phyloP scores from a whole-genome alignment of 2,329 filamentous ascomycete species.

The Alternaria sp. region DNA sequence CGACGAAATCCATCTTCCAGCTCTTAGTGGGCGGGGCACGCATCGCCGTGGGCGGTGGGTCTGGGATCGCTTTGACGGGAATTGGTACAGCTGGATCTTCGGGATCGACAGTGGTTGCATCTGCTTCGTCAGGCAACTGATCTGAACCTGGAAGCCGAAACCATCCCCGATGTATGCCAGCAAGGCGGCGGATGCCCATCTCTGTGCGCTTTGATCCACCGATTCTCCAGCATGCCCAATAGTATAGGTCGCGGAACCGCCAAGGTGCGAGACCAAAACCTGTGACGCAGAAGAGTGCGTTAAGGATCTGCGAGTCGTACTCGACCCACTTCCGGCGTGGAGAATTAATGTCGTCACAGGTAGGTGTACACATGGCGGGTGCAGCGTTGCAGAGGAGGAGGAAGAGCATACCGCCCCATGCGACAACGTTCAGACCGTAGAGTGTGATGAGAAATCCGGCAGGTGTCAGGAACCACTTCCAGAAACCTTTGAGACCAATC shows the following conservation, averaged over 20 bases:
- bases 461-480: conserved; percentile 77
- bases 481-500: conserved; percentile 68
- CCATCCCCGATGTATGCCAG: conserved; percentile 78
- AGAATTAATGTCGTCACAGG: conserved; percentile 78
- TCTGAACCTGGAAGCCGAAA: conserved; percentile 75
- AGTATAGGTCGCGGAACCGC: conserved; percentile 83
- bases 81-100: conserved; percentile 65
- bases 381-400: conserved; percentile 78
- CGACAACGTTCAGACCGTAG: conserved; percentile 83
- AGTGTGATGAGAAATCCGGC: conserved; percentile 79
- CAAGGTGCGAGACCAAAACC: conserved; percentile 85
- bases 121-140: conserved; percentile 54
- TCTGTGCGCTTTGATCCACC: conserved; percentile 58
- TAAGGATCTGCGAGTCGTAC: conserved; percentile 82
- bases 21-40: conserved; percentile 71
- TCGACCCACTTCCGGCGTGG: conserved; percentile 86
- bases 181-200: conserved; percentile 70
- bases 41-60: conserved; percentile 73
- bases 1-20: conserved; percentile 82
- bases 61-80: conserved; percentile 69
- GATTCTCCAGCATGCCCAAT: conserved; percentile 68
- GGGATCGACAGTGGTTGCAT: conserved; percentile 37
- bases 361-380: conserved; percentile 73
- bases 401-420: conserved; percentile 92
- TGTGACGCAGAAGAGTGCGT: conserved; percentile 85